A percentile compares a stretch with the other conserved stretches of the same genome.
Evolutionary conservation across 345 rosid genomes (phyloP).

Genomic region (Crucihimalaya himalaica): DNA sequence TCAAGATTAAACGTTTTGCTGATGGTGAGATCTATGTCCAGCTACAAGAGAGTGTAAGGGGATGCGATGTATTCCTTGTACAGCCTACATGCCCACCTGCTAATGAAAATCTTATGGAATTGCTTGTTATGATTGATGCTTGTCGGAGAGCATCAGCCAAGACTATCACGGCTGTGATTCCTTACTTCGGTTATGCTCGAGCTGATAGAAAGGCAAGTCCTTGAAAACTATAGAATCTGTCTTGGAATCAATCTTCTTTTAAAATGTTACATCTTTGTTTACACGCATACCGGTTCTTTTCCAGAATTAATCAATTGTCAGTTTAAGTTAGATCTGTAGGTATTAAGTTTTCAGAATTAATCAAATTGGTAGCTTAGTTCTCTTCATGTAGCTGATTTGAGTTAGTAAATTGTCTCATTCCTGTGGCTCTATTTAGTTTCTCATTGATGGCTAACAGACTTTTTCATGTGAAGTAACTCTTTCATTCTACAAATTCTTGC

Average conservation of each 20-base stretch:
- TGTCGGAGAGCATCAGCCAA: slow-evolving; percentile 95
- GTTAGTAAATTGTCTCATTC: not conserved
- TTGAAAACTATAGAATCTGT: not conserved
- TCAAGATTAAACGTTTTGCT: slow-evolving; percentile 88
- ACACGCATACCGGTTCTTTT: not conserved
- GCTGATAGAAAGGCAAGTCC: slow-evolving; percentile 91
- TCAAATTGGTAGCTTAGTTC: slow-evolving; percentile 11
- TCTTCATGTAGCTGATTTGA: slow-evolving; percentile 3
- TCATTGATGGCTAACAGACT: not conserved
- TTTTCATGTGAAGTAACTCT: not conserved
- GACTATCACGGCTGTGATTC: slow-evolving; percentile 90
- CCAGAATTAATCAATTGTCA: not conserved
- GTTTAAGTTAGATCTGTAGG: not conserved
- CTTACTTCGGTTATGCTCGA: slow-evolving; percentile 96
- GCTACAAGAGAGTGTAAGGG: slow-evolving; percentile 97
- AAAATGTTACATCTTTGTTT: not conserved
- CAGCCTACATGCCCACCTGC: slow-evolving; percentile 99
- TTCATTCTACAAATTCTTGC: slow-evolving; percentile 27
- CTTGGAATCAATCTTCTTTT: not conserved
- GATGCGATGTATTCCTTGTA: slow-evolving; percentile 93
- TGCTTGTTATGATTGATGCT: slow-evolving; percentile 94
- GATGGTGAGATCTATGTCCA: slow-evolving; percentile 98
- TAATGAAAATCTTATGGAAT: slow-evolving; percentile 98
- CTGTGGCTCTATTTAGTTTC: slow-evolving; percentile 6
- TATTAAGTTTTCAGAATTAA: not conserved